These are phyloP conservation scores for Epipyxis sp. DNA, from an alignment of 108 stramenopile species.

Conservation along the genomic window DNA sequence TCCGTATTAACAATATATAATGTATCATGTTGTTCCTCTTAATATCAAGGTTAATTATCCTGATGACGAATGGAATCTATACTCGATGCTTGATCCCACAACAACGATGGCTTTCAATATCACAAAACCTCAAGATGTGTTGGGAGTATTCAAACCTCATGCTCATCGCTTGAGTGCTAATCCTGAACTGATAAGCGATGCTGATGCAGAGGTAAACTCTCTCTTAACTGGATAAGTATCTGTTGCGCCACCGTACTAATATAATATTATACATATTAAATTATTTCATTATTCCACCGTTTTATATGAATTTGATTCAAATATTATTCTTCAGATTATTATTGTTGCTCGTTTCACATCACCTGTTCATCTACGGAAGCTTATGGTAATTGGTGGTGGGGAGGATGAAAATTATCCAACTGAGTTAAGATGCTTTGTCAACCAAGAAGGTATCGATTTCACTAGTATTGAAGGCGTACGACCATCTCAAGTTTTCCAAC, in stretches of 20 bases:
- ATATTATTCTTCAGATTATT: no score
- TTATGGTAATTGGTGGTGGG: slow-evolving; percentile 29
- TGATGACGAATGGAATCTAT: slow-evolving; percentile 36
- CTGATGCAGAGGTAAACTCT: slow-evolving; percentile 18
- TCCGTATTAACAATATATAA: no score
- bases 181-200: neutral
- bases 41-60: slow-evolving; percentile 30
- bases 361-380: neutral
- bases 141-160: slow-evolving; percentile 7
- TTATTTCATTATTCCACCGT: no score
- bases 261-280: no score
- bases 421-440: slow-evolving; percentile 12
- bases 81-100: slow-evolving; percentile 10
- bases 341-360: slow-evolving; percentile 23
- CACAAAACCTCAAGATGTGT: neutral
- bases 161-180: slow-evolving; percentile 6
- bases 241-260: no score
- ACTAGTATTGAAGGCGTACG: neutral
- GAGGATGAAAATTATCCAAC: neutral
- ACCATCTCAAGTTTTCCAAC: neutral
- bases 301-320: no score
- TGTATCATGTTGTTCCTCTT: neutral
- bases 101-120: neutral
- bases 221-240: neutral
- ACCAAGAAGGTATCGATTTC: slow-evolving; percentile 13